Evolutionary conservation across 116 monocot genomes (phyloP), one percentile per base, ranked within the genome.

Genomic region (Cymodocea nodosa): DNA sequence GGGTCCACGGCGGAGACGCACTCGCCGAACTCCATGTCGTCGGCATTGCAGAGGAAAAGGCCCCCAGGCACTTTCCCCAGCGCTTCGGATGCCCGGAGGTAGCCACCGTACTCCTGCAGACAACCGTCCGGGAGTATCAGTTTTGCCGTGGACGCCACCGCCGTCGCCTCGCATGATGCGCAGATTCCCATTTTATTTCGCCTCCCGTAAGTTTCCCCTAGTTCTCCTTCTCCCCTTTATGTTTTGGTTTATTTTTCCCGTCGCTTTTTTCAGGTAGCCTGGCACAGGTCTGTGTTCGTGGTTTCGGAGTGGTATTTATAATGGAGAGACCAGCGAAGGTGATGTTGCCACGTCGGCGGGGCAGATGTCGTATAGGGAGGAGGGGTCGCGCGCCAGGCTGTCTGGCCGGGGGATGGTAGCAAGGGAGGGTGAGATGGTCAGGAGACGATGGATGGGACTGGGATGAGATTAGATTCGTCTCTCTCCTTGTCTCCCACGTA

Each of bases 11-110:
- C 72, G n/a, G 75, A 34, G 53, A 75, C 49, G 68, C 37, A 39
- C 19, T 52, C 72, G 53, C 57, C 71, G 59, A 24, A 62, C 63
- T 63, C 61, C 35, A 82, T 53, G 34, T 66, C 56, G 68, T 82
- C 82, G 22, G 82, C 61, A 69, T 62, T 67, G 71, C 82, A 82
- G 36, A 82, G 18, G 65, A 77, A 65, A 62, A 59, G 23, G 30
- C 50, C 30, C n/a, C 60, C 23, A 9, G 20, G 23, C 11, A 60
- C 63, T 13, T 49, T 40, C 20, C 53, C 22, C 35, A 69, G 72
- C 15, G 15, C 79, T 35, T 35, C 13, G 17, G 67, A 67, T 11
- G 49, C 75, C 23, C 12, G n/a, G 22, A 75, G 50, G 6, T 65
- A 30, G 2, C 19, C 40, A 15, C 35, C 9, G 51, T 57, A 74